Evolutionary conservation across 2,329 filamentous ascomycete species (phyloP).

Genomic region (Ophiosphaerella korrae): DNA sequence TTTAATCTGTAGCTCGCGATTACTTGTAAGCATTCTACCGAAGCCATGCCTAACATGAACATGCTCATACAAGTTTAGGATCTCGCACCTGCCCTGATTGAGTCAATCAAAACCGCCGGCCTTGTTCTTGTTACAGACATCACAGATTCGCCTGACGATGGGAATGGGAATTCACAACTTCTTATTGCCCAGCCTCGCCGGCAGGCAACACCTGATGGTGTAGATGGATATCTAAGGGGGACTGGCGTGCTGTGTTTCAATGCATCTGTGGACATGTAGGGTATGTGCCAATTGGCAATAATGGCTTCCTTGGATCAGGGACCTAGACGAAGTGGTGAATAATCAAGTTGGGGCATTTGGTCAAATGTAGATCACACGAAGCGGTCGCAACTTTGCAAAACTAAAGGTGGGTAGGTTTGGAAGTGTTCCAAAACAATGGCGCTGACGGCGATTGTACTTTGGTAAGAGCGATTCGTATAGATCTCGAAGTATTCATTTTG

Average conservation of each 20-base stretch:
- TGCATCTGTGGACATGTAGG: constrained; percentile 71
- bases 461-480: too few relatives aligned
- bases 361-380: too few relatives aligned
- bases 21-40: constrained; percentile 68
- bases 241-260: constrained; percentile 92
- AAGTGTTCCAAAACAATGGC: too few relatives aligned
- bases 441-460: too few relatives aligned
- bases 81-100: constrained; percentile 88
- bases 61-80: constrained; percentile 61
- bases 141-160: constrained; percentile 59
- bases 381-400: too few relatives aligned
- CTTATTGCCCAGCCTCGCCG: constrained; percentile 47
- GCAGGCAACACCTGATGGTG: constrained; percentile 70
- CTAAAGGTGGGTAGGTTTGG: too few relatives aligned
- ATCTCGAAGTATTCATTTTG: too few relatives aligned
- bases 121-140: constrained; percentile 90
- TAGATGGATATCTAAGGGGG: constrained; percentile 83
- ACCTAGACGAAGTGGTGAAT: too few relatives aligned
- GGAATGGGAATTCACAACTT: constrained; percentile 42
- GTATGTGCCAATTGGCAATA: background rate
- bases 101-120: constrained; percentile 92
- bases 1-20: constrained; percentile 82
- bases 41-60: background rate
- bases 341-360: too few relatives aligned
- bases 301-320: too few relatives aligned